Evolutionary conservation across 768 basidiomycete genomes (phyloP), one percentile per base, ranked within the genome.

Genomic region (Termitomyces heimii): DNA sequence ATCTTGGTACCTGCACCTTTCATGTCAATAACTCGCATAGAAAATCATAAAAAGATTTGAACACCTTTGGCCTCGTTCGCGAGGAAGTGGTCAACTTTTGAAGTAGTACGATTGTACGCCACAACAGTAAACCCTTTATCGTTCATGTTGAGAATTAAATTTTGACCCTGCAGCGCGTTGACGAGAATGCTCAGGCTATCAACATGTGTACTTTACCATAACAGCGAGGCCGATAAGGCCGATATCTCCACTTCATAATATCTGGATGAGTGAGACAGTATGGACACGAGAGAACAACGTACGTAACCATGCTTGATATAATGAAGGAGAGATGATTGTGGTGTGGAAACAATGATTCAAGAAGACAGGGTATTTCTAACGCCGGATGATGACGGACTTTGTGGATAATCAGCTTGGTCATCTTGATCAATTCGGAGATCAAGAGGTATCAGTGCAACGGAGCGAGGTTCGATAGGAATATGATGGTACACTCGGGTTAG

Each of bases 71-170:
- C 97, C 76, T 98, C 93, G 72, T 98, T 94, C 60, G 82, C 87
- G 60, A 99, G 85, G 84, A 99, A 99, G 69, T 82, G 70, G 72
- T 98, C 95, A 67, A 99, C 94, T 75, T 99, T 99, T 77, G 84
- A 86, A 60, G 87, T 89, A 43, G 97, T 98, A 66, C 97, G 89
- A 82, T 99, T 99, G 78, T 90, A 99, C 13, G 92, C 94, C 64
- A 94, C 88, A 66, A 99, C 97, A 62, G 78, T 94, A 80, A 94
- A 99, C 53, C 97, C 97, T 76, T 99, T 99, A 82, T 99, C 97
- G 73, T 97, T 97, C 92, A 97, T 98, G 80, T 98, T 97, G 66
- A 98, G 79, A 72, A 97, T 95, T 70, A 97, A 73, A 73, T 96
- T 97, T 85, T 96, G 94, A 68, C 93, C 94, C 93, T 94, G 66